A percentile compares a stretch with the other conserved stretches of the same genome.
phyloP scores from a whole-genome alignment of 345 rosid species.

The Eucalyptus marginata region DNA sequence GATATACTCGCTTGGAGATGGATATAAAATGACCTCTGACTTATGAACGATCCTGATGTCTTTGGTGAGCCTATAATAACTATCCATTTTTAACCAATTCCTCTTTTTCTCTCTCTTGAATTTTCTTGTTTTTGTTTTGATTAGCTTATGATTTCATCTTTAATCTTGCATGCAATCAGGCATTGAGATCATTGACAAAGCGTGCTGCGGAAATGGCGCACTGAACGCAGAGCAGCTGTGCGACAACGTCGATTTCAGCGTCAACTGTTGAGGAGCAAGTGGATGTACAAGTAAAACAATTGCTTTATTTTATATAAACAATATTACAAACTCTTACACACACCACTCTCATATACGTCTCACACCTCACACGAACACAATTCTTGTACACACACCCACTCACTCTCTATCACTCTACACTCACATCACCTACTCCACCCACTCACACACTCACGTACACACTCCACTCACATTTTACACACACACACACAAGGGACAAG shows the following conservation, averaged over 20 bases:
- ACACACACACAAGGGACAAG: too few species aligned
- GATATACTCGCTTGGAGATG: slow-evolving; percentile 4
- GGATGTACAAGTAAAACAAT: too few species aligned
- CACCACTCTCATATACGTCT: too few species aligned
- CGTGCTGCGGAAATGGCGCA: slow-evolving; percentile 4
- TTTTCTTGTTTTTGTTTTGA: background rate
- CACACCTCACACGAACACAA: too few species aligned
- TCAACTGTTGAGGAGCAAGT: too few species aligned
- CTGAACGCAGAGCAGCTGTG: background rate
- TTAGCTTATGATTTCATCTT: background rate
- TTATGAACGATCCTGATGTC: background rate
- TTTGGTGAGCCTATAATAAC: background rate
- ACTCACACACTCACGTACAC: too few species aligned
- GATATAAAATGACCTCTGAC: background rate
- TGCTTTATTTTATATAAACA: too few species aligned
- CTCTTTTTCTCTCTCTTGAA: background rate
- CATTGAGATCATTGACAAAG: background rate
- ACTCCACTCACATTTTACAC: too few species aligned
- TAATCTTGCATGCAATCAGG: background rate
- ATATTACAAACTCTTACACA: too few species aligned
- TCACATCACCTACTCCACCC: too few species aligned
- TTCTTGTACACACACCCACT: too few species aligned
- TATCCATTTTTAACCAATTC: background rate
- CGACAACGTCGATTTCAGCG: background rate
- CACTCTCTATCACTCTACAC: too few species aligned